Conservation (phyloP, 495 filamentous ascomycete genomes). For the Daldinia concentrica region DNA sequence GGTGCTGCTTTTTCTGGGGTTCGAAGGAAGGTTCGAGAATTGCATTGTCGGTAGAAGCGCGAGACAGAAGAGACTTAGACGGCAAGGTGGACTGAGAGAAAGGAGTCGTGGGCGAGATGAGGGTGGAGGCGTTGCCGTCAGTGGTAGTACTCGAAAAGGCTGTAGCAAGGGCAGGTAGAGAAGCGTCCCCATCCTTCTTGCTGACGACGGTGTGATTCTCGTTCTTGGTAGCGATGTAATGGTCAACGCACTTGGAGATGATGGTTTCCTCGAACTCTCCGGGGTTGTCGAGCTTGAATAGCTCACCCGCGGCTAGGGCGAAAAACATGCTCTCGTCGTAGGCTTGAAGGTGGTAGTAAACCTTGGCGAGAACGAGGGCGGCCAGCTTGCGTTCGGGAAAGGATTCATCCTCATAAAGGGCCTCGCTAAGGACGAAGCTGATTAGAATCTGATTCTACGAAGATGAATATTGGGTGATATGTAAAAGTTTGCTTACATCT, state of each 20-base stretch:
- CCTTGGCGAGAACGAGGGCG: slow-evolving; percentile 93
- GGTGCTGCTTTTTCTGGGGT: slow-evolving; percentile 65
- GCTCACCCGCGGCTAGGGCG: slow-evolving; percentile 91
- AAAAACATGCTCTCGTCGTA: slow-evolving; percentile 99
- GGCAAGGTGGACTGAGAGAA: slow-evolving; percentile 92
- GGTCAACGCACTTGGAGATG: slow-evolving; percentile 96
- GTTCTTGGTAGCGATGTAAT: slow-evolving; percentile 89
- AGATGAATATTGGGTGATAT: slow-evolving; percentile 28
- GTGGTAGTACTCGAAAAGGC: slow-evolving; percentile 74
- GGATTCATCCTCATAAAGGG: slow-evolving; percentile 92
- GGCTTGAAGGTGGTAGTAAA: slow-evolving; percentile 98
- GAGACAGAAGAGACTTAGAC: slow-evolving; percentile 89
- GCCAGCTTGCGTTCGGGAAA: slow-evolving; percentile 96
- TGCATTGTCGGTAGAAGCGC: slow-evolving; percentile 68
- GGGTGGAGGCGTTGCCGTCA: slow-evolving; percentile 68
- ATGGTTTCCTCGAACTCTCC: slow-evolving; percentile 99
- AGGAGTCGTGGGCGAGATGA: slow-evolving; percentile 88
- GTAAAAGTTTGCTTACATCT: slow-evolving; percentile 73
- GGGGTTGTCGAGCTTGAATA: slow-evolving; percentile 89
- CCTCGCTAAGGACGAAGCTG: slow-evolving; percentile 70
- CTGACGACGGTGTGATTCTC: slow-evolving; percentile 67
- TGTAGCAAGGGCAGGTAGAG: slow-evolving; percentile 74
- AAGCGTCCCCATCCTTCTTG: slow-evolving; percentile 56
- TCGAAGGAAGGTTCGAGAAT: slow-evolving; percentile 64
- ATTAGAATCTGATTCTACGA: slow-evolving; percentile 24